Base-by-base conservation (phyloP, 1,139 yeast genomes). In the Diutina siamensis region DNA sequence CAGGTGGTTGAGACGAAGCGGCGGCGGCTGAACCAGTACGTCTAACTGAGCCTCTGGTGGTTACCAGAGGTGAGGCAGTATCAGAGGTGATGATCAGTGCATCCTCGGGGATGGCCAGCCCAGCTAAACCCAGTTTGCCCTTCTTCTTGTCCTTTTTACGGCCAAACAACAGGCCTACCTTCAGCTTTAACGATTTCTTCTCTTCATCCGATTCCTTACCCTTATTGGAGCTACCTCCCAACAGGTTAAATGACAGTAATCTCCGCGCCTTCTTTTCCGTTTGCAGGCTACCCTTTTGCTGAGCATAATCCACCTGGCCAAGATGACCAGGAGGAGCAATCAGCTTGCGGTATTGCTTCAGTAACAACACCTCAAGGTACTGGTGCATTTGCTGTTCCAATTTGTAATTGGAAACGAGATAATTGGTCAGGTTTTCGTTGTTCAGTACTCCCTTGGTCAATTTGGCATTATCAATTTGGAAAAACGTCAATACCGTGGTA, bases 101-200 rank as follows among this genome's bases (percentile, higher is more conserved):
- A 10, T 38, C 42, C 13, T 38, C 42, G n/a, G 42, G 42, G 20
- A 38, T 38, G 4, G 28, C 32, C 27, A 21, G 27, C 12, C 22
- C 22, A 20, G 31, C 42, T 8, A 25, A 8, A 3, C 20, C 28
- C 4, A 27, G 31, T 4, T 17, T 25, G 42, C 17, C 9, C 42
- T 38, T 38, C 20, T 38, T 38, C 21, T 38, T 25, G n/a, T 38
- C 32, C 42, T 38, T 38, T 15, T 38, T 38, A 3, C 42, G 42
- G 18, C 42, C 42, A 25, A 38, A 38, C n/a, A 38, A 20, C 42
- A 25, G 28, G n/a, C 42, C 42, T 20, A 38, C 42, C 42, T 38
- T 38, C 42, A 38, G 42, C 32, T 38, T 38, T 27, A 38, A 38
- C 20, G 21, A 17, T 32, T 25, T 22, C 21, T 38, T 38, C 7